phyloP scores from a whole-genome alignment of 2,329 filamentous ascomycete species.

The Aspergillus sp. region DNA sequence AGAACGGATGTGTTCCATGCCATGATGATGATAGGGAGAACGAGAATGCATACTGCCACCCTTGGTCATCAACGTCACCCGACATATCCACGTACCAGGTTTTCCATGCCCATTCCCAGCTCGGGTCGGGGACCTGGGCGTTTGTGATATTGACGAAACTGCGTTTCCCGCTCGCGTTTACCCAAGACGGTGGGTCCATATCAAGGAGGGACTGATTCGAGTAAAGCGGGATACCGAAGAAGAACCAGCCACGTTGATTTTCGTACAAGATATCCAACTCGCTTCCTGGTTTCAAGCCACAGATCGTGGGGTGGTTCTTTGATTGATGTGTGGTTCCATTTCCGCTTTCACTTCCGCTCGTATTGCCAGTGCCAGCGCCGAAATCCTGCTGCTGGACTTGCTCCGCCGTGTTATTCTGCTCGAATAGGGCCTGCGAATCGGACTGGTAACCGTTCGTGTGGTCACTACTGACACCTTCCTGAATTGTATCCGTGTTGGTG shows the following conservation, averaged over 20 bases:
- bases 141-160: conserved; percentile 73
- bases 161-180: conserved; percentile 61
- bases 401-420: conserved; percentile 9
- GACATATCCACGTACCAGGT: conserved; percentile 75
- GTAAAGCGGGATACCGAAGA: conserved; percentile 89
- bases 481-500: conserved; percentile 11
- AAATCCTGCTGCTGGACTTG: neutral
- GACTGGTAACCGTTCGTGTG: neutral
- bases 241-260: conserved; percentile 86
- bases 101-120: conserved; percentile 85
- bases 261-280: conserved; percentile 90
- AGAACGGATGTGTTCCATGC: conserved; percentile 88
- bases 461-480: neutral
- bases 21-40: conserved; percentile 79
- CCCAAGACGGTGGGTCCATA: conserved; percentile 84
- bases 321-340: conserved; percentile 1
- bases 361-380: neutral
- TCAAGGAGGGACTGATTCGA: conserved; percentile 80
- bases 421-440: conserved; percentile 5
- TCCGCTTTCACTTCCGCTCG: neutral
- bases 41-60: conserved; percentile 94
- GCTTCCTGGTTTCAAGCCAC: conserved; percentile 27
- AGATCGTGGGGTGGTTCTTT: conserved; percentile 12
- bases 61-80: conserved; percentile 81
- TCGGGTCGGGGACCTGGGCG: conserved; percentile 89